phyloP scores from a whole-genome alignment of 768 basidiomycete genomes.

The Tulasnella sp. region DNA sequence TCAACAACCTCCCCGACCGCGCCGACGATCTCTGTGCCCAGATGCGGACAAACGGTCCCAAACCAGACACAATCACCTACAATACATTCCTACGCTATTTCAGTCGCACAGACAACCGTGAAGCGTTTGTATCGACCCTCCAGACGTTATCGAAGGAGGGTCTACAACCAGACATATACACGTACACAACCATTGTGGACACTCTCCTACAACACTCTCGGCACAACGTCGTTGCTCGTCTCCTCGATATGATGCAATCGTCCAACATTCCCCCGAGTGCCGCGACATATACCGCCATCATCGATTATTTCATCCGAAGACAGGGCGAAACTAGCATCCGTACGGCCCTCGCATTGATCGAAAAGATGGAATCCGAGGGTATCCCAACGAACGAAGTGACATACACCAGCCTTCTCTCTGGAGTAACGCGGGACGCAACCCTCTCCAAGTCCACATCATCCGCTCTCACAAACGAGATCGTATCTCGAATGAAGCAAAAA shows the following conservation, averaged over 20 bases:
- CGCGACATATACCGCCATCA: slow-evolving; percentile 66
- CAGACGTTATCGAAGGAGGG: slow-evolving; percentile 41
- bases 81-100: slow-evolving; percentile 70
- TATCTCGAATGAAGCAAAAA: slow-evolving; percentile 44
- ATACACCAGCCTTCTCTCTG: slow-evolving; percentile 68
- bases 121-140: slow-evolving; percentile 45
- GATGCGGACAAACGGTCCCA: slow-evolving; percentile 38
- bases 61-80: slow-evolving; percentile 61
- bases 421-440: slow-evolving; percentile 51
- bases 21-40: slow-evolving; percentile 32
- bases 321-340: slow-evolving; percentile 40
- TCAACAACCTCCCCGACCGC: slow-evolving; percentile 24
- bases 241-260: slow-evolving; percentile 62
- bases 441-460: slow-evolving; percentile 26
- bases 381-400: slow-evolving; percentile 61
- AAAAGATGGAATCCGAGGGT: slow-evolving; percentile 52
- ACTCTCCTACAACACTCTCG: slow-evolving; percentile 58
- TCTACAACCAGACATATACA: slow-evolving; percentile 65
- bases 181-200: slow-evolving; percentile 75
- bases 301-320: slow-evolving; percentile 56
- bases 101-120: slow-evolving; percentile 49
- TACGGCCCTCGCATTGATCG: slow-evolving; percentile 56
- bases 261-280: slow-evolving; percentile 63
- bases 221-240: slow-evolving; percentile 40
- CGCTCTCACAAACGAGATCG: slow-evolving; percentile 36